These are phyloP conservation scores for Pseudohalonectria lignicola DNA, from an alignment of 2,329 filamentous ascomycete genomes.

Conservation along the genomic window DNA sequence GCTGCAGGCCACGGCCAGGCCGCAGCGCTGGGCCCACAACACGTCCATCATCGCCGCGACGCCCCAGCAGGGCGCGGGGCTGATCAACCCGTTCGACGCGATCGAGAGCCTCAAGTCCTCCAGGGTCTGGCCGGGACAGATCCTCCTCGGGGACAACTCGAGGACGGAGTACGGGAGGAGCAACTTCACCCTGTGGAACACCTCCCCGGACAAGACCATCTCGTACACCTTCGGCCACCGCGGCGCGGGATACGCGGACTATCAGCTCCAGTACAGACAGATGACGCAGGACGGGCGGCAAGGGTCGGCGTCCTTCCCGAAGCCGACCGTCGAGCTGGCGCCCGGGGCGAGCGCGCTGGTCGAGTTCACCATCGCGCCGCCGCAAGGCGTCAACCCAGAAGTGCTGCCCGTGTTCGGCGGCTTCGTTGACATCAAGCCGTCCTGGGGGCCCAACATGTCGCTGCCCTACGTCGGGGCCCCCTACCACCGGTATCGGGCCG, in stretches of 20 bases:
- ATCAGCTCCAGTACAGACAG: constrained; percentile 29
- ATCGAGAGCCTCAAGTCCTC: constrained; percentile 41
- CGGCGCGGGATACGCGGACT: constrained; percentile 20
- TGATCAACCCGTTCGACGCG: constrained; percentile 49
- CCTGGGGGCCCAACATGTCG: constrained; percentile 24
- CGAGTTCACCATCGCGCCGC: constrained; percentile 30
- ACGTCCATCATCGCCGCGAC: constrained; percentile 36
- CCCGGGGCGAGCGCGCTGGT: constrained; percentile 30
- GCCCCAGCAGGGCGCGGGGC: constrained; percentile 48
- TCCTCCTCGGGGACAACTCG: constrained; percentile 48
- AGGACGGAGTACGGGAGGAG: constrained; percentile 35
- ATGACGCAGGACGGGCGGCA: too few species aligned
- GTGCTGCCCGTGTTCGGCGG: constrained; percentile 36
- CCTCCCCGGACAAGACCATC: constrained; percentile 38
- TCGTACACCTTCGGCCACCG: constrained; percentile 44
- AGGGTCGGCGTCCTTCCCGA: constrained; percentile 25
- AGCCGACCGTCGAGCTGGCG: constrained; percentile 29
- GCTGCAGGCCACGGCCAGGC: constrained; percentile 36
- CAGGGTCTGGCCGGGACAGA: constrained; percentile 32
- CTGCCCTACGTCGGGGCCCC: constrained; percentile 25
- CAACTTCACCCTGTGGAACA: constrained; percentile 40
- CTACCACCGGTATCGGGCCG: too few species aligned
- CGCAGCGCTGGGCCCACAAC: constrained; percentile 35
- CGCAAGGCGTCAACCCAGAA: constrained; percentile 20
- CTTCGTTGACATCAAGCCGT: constrained; percentile 32